Base-by-base conservation (phyloP, 2,329 filamentous ascomycete species). In the Pestalotiopsis sp. region DNA sequence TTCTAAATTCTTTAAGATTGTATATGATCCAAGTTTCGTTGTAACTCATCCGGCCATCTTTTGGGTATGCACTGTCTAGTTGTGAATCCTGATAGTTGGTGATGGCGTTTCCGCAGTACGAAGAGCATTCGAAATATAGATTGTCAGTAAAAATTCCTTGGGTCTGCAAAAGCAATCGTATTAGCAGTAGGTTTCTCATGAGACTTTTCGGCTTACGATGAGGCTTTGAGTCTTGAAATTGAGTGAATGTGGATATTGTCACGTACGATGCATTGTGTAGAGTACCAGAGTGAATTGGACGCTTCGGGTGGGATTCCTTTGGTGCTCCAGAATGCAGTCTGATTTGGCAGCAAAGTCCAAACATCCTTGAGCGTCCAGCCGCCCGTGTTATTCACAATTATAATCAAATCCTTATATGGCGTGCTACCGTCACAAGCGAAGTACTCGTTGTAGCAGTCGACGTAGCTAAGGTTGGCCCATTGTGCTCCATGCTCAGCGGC, bases 291-390 rank as follows among this genome's bases (percentile, higher is more conserved):
- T 1, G 57, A 60, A 52, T n/a, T 52, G 45, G 45, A 20, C 45
- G 17, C 14, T 60, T 23, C 0, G 1, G n/a, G 17, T 6, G 74
- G 73, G 1, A 75, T 67, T 11, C 70, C 70, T 31, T 31, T 31
- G 7, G 41, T 58, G 49, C 69, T 49, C 73, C 72, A 76, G 1
- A 70, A 49, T 4, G 66, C 41, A 13, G 63, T 69, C 65, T 72
- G 67, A 14, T 67, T 70, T 3, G 69, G 61, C 13, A 4, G 57
- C 2, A 73, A 68, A 31, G 71, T 70, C 73, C 71, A 75, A 23
- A 71, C 71, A 2, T 73, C 20, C 5, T 52, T 1, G 0, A 68
- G 45, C 70, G 67, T 49, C 74, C 74, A 75, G 17, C 73, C 73
- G 12, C 39, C 67, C 12, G 73, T 68, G n/a, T 70, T 45, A 9